Evolutionary conservation across 257 asterid species (phyloP).

Genomic region (Eustoma russellianum): DNA sequence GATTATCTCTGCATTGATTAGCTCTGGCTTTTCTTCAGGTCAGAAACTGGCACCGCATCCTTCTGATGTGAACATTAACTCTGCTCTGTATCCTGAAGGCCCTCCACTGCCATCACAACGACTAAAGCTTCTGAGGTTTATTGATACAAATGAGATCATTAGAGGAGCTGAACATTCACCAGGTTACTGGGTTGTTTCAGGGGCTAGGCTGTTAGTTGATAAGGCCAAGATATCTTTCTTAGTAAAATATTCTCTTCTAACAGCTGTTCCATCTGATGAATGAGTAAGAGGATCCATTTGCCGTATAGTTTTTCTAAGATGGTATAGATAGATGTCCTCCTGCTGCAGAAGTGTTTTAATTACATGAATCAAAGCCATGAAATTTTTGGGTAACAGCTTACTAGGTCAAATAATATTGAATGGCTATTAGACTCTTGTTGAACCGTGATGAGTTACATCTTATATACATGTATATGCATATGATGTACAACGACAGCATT

Average conservation of each 20-base stretch:
- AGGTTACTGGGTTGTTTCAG: slow-evolving; percentile 78
- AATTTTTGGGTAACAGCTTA: too few species aligned
- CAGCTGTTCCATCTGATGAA: slow-evolving; percentile 43
- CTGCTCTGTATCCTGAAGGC: slow-evolving; percentile 65
- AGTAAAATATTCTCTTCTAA: slow-evolving; percentile 55
- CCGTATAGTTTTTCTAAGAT: not conserved
- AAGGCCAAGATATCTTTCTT: slow-evolving; percentile 54
- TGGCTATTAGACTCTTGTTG: too few species aligned
- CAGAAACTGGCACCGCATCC: slow-evolving; percentile 44
- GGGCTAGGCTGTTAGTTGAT: slow-evolving; percentile 66
- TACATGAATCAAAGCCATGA: too few species aligned
- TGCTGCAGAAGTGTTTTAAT: too few species aligned
- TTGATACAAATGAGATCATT: slow-evolving; percentile 60
- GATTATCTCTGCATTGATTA: slow-evolving; percentile 45
- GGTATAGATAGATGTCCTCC: too few species aligned
- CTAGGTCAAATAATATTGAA: too few species aligned
- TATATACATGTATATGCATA: too few species aligned
- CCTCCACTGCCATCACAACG: slow-evolving; percentile 58
- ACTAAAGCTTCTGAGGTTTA: slow-evolving; percentile 50
- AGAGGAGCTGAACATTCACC: slow-evolving; percentile 77
- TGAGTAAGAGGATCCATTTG: slow-evolving; percentile 16
- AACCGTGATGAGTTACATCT: too few species aligned
- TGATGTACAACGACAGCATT: too few species aligned
- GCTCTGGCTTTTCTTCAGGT: slow-evolving; percentile 37
- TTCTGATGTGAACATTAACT: slow-evolving; percentile 51